These are phyloP conservation scores for Kitagawia praeruptora DNA, from an alignment of 129 eudicot species.

Conservation along the genomic window DNA sequence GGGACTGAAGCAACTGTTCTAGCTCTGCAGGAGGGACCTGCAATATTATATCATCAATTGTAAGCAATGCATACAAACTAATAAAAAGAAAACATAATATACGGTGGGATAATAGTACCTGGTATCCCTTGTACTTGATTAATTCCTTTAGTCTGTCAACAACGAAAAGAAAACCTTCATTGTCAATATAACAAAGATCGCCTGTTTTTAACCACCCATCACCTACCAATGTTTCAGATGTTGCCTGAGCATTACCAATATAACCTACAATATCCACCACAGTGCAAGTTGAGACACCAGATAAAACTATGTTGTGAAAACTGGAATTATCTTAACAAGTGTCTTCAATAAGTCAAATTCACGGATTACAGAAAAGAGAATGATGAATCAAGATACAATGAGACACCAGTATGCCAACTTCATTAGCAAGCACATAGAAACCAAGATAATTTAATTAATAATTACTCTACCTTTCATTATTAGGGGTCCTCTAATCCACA, in stretches of 20 bases:
- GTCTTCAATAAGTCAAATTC: neutral
- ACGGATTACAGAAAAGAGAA: neutral
- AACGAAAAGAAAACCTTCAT: constrained; percentile 29
- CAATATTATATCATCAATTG: neutral
- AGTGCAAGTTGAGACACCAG: neutral
- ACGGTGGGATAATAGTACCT: constrained; percentile 14
- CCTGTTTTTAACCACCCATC: constrained; percentile 34
- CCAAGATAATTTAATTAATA: neutral
- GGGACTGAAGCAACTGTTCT: constrained; percentile 27
- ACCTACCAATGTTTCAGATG: constrained; percentile 19
- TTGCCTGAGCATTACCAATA: constrained; percentile 24
- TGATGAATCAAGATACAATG: neutral
- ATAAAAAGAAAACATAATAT: neutral
- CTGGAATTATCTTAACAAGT: neutral
- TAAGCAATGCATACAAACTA: neutral
- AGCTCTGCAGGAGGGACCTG: constrained; percentile 43
- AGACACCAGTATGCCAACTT: neutral
- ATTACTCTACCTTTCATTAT: constrained; percentile 33
- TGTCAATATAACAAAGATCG: constrained; percentile 30
- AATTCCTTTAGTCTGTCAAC: constrained; percentile 34
- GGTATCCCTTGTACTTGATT: constrained; percentile 37
- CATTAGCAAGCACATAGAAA: neutral
- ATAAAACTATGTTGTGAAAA: neutral
- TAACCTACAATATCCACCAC: constrained; percentile 24
- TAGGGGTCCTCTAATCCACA: constrained; percentile 32